These are phyloP conservation scores for Chaetomium sp. DNA, from an alignment of 2,329 filamentous ascomycete genomes.

Conservation along the genomic window DNA sequence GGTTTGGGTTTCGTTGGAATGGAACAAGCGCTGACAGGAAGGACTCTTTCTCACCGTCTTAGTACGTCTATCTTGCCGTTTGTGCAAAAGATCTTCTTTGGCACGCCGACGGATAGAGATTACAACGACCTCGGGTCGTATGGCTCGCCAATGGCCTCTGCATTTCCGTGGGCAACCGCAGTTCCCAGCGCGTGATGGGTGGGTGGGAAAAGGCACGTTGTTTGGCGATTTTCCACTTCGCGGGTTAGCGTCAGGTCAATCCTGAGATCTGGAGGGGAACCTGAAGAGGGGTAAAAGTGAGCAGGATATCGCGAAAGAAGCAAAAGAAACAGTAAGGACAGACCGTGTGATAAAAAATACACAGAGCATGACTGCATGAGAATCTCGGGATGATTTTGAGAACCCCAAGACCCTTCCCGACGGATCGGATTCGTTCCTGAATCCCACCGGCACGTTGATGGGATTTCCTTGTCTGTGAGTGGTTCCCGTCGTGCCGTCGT, in stretches of 20 bases:
- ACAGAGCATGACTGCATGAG: no score
- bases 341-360: no score
- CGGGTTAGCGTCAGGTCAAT: no score
- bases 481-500: no score
- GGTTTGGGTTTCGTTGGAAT: neutral
- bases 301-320: no score
- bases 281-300: neutral
- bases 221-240: no score
- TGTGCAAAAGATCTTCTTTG: constrained; percentile 42
- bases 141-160: constrained; percentile 37
- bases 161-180: constrained; percentile 40
- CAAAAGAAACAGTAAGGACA: no score
- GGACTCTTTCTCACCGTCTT: neutral
- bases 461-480: no score
- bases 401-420: no score
- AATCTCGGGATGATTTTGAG: no score
- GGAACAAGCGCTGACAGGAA: neutral
- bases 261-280: neutral
- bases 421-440: no score
- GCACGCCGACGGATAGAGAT: constrained; percentile 39
- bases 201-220: neutral
- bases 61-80: constrained; percentile 41
- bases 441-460: no score
- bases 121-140: constrained; percentile 40
- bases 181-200: constrained; percentile 25